phyloP scores from a whole-genome alignment of 805 yeast genomes.

The Torulaspora gathmanii region DNA sequence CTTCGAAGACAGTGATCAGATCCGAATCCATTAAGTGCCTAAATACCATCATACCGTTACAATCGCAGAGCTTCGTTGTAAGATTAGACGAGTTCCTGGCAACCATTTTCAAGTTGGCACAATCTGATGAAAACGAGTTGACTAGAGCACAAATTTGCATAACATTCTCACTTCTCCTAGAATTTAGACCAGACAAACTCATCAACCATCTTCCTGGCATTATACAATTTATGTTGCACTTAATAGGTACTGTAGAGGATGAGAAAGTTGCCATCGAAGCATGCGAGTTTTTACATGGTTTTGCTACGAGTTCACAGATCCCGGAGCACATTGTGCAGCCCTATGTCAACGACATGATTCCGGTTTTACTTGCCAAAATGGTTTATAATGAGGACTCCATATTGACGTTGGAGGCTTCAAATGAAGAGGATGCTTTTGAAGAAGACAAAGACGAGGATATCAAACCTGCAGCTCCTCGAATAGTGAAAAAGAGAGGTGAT shows the following conservation, averaged over 20 bases:
- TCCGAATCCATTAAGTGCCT: constrained; percentile 65
- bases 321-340: constrained; percentile 53
- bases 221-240: constrained; percentile 73
- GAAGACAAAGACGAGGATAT: constrained; percentile 88
- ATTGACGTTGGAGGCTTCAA: constrained; percentile 51
- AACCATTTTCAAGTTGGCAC: constrained; percentile 65
- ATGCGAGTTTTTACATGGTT: constrained; percentile 79
- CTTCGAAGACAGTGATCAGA: constrained; percentile 44
- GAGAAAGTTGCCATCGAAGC: constrained; percentile 86
- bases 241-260: constrained; percentile 52
- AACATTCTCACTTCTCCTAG: constrained; percentile 66
- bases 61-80: constrained; percentile 58
- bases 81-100: constrained; percentile 62
- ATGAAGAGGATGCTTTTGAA: constrained; percentile 66
- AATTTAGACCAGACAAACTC: constrained; percentile 74
- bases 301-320: constrained; percentile 57
- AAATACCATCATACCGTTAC: constrained; percentile 67
- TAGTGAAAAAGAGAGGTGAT: constrained; percentile 44
- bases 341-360: constrained; percentile 61
- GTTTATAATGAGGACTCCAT: constrained; percentile 82
- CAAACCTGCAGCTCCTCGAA: constrained; percentile 70
- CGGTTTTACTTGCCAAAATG: constrained; percentile 74
- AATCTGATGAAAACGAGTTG: constrained; percentile 46
- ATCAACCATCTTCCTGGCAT: constrained; percentile 82
- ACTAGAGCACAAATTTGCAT: constrained; percentile 74